A percentile compares a stretch with the other conserved stretches of the same genome.
Evolutionary conservation across 2,329 filamentous ascomycete species (phyloP).

Genomic region (Zelopaecilomyces penicillatus): DNA sequence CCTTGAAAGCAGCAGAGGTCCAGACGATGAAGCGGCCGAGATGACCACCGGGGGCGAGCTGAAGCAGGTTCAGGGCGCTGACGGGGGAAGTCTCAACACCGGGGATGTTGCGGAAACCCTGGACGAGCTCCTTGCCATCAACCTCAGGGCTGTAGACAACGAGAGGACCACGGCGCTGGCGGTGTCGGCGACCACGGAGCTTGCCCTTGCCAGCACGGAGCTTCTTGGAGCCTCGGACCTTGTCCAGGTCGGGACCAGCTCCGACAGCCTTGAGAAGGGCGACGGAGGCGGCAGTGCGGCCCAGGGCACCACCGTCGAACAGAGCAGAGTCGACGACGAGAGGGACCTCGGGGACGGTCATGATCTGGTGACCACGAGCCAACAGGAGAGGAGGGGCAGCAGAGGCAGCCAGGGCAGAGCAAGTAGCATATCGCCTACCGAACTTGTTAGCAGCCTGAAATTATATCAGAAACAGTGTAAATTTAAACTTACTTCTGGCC

Average conservation of each 20-base stretch:
- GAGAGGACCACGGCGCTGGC: conserved; percentile 94
- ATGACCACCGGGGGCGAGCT: conserved; percentile 97
- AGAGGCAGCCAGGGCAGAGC: conserved; percentile 93
- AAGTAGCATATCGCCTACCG: conserved; percentile 84
- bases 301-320: conserved; percentile 69
- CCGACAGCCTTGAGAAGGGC: conserved; percentile 84
- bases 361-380: conserved; percentile 94
- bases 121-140: conserved; percentile 89
- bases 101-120: conserved; percentile 97
- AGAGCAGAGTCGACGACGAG: conserved; percentile 89
- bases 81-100: conserved; percentile 96
- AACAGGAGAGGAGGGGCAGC: conserved; percentile 90
- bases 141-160: conserved; percentile 94
- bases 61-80: conserved; percentile 93
- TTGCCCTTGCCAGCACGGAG: conserved; percentile 98
- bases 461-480: conserved; percentile 2
- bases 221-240: conserved; percentile 96
- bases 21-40: conserved; percentile 98
- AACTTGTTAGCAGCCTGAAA: conserved; percentile 16
- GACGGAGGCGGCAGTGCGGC: conserved; percentile 83
- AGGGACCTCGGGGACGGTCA: conserved; percentile 87
- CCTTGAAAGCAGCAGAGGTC: conserved; percentile 94
- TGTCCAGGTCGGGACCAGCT: conserved; percentile 82
- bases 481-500: conserved; percentile 72
- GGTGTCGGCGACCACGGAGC: conserved; percentile 90